Base-by-base conservation (phyloP, 2,329 filamentous ascomycete species). In the Penicillium sp. region DNA sequence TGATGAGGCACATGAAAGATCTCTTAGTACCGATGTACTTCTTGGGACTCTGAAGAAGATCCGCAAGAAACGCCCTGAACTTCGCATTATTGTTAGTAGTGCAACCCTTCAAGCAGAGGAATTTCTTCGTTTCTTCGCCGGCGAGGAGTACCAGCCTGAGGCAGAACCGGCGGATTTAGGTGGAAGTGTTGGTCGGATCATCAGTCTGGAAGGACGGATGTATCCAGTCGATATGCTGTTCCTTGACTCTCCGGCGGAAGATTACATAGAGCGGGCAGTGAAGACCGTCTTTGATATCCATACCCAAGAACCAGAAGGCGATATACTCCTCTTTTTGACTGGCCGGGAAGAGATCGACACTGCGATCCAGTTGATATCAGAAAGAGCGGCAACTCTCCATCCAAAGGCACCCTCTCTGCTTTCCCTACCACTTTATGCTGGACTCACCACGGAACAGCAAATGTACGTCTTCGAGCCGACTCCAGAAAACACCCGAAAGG, bases 1-100 rank as follows among this genome's bases (percentile, higher is more conserved):
- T 8, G 94, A 99, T 71, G 93, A 97, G 76, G 94, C 93, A 7
- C 94, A 99, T 71, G 93, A 97, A 75, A 84, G 94, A 54, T 96
- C 92, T 49, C 84, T 97, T 58, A 95, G 91, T 73, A 96, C 93
- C 0, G 94, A 99, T 70, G 85, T 99, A 13, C 81, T 97, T 8
- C 83, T 99, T 4, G 93, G 94, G 0, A 79, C 97, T 15, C 76
- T 99, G 40, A 97, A 96, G 73, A 97, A 97, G 74, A 93, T 99
- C 50, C 79, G 86, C 54, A 91, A 86, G 73, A 89, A 86, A 69
- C 83, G 94, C 43, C 84, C 89, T 8, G 93, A 97, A 58, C 76
- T 97, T 52, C 86, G 92, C 21, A 89, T 97, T 61, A 87, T 99
- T 50, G 85, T 99, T 70, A 96, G 91, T 76, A 97, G 92, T 73